These are phyloP conservation scores for Parasitella parasitica DNA, from an alignment of 371 early-diverging fungal genomes.

Conservation along the genomic window DNA sequence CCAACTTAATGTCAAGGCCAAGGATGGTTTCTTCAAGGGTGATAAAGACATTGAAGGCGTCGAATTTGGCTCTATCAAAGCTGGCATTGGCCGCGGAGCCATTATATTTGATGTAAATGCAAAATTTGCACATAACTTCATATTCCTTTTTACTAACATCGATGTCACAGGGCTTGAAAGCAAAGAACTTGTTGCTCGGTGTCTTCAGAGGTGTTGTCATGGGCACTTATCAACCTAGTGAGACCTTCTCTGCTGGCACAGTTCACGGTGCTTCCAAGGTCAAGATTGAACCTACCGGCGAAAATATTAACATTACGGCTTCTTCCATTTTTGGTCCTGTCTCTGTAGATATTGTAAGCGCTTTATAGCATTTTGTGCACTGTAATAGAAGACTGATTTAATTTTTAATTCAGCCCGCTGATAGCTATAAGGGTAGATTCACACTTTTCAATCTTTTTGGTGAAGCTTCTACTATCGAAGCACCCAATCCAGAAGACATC, in stretches of 20 bases:
- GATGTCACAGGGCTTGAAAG: slow-evolving; percentile 16
- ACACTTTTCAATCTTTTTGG: slow-evolving; percentile 14
- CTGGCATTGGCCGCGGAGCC: slow-evolving; percentile 25
- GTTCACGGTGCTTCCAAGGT: slow-evolving; percentile 24
- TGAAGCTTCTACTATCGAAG: slow-evolving; percentile 21
- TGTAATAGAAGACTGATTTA: too few species aligned
- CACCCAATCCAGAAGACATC: slow-evolving; percentile 33
- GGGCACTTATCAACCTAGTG: slow-evolving; percentile 26
- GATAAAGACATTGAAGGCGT: slow-evolving; percentile 12
- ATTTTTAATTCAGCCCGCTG: slow-evolving; percentile 24
- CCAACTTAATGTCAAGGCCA: slow-evolving; percentile 13
- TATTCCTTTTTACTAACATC: background rate
- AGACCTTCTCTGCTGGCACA: slow-evolving; percentile 19
- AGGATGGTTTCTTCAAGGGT: slow-evolving; percentile 12
- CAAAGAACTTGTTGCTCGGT: slow-evolving; percentile 24
- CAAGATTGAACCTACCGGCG: slow-evolving; percentile 20
- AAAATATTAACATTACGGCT: slow-evolving; percentile 24
- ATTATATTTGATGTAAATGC: slow-evolving; percentile 26
- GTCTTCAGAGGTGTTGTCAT: slow-evolving; percentile 25
- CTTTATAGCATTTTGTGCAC: too few species aligned
- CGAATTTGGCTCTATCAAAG: slow-evolving; percentile 26
- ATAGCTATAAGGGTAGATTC: slow-evolving; percentile 27
- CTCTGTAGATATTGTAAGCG: slow-evolving; percentile 26
- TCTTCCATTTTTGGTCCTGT: slow-evolving; percentile 22
- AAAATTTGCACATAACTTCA: background rate